Evolutionary conservation across 257 asterid species (phyloP).

Genomic region (Gentiana macrophylla): DNA sequence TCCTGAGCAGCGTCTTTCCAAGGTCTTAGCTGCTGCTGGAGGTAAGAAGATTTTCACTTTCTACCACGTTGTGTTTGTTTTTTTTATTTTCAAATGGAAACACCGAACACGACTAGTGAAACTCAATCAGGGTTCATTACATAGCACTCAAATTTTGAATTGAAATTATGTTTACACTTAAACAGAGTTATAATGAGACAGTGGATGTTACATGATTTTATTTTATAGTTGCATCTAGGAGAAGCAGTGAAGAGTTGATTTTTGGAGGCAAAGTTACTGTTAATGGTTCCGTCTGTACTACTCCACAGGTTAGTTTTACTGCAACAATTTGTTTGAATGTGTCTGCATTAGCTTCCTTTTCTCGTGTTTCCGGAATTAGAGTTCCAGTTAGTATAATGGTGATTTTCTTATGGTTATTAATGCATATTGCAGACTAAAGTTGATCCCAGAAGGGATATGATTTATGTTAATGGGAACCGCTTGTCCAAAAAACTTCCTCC

Average conservation of each 20-base stretch:
- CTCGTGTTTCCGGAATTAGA: background rate
- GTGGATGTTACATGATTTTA: constrained; percentile 7
- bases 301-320: constrained; percentile 65
- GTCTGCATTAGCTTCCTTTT: background rate
- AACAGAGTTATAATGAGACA: too few relatives aligned
- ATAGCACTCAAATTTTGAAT: too few relatives aligned
- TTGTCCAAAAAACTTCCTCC: constrained; percentile 84
- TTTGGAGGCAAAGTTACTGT: constrained; percentile 87
- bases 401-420: background rate
- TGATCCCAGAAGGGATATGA: constrained; percentile 78
- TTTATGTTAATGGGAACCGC: constrained; percentile 82
- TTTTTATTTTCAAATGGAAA: background rate
- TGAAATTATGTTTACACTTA: too few relatives aligned
- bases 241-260: constrained; percentile 94
- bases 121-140: too few relatives aligned
- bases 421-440: constrained; percentile 68
- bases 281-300: constrained; percentile 83
- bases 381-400: background rate
- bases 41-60: constrained; percentile 32
- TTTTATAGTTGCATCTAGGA: constrained; percentile 82
- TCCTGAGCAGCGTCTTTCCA: constrained; percentile 77
- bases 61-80: too few relatives aligned
- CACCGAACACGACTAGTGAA: too few relatives aligned
- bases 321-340: background rate
- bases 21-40: constrained; percentile 92